Evolutionary conservation across 73 alveolate genomes (phyloP), one percentile per base, ranked within the genome.

Genomic region (Stentor coeruleus): DNA sequence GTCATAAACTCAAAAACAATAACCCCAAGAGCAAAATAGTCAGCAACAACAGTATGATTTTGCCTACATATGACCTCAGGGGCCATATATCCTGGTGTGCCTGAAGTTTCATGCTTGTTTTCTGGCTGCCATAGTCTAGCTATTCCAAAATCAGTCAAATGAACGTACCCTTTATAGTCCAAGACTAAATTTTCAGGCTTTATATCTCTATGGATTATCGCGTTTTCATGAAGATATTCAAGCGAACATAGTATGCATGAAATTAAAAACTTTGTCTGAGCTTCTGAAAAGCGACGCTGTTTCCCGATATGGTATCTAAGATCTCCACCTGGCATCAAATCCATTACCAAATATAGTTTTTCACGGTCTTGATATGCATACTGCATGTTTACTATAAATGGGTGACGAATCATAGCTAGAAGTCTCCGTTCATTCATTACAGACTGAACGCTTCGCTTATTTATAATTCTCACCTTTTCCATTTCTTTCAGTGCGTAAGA

Each of bases 131-230:
- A 92, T 60, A 92, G 74, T 83, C 93, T 91, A 30, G 99, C 90
- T 37, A 95, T 93, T 1, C 99, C 99, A 81, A 95, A 88, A 85
- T 95, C 99, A 76, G 97, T 92, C 38, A 95, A 77, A 66, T 89
- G 90, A 38, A 93, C 82, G 77, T 93, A 95, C 15, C 98, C 96
- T 42, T 79, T 77, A 26, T n/a, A 84, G 84, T 96, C 99, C 76
- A 90, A 90, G 41, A 96, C 93, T 39, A 96, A 77, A 76, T 96
- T 96, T 87, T 96, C 99, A 38, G 99, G 99, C 76, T 96, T 96
- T 35, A 96, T 90, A 82, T 96, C 99, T 88, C 98, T 85, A 81
- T 96, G 99, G 33, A 96, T 91, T 2, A 95, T 91, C 73, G 89
- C 86, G 37, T 96, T 92, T 38, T 85, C 84, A 80, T 96, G 98